Conservation (phyloP, 345 rosid species). For the Eutrema yunnanense region DNA sequence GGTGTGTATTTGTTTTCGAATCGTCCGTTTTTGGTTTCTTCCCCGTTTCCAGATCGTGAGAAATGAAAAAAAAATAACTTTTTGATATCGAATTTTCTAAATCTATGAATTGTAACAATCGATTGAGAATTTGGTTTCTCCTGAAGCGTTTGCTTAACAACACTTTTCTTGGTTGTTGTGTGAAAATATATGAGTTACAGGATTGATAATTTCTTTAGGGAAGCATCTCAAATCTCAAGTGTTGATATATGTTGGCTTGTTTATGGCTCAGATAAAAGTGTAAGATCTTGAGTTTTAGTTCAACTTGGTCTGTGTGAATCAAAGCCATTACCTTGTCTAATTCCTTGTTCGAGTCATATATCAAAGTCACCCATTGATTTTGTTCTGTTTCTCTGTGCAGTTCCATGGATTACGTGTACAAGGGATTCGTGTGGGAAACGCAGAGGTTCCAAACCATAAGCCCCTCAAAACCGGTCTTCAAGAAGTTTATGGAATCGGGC, state of each 20-base stretch:
- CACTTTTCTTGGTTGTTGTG: background rate
- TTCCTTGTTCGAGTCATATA: background rate
- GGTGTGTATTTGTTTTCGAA: background rate
- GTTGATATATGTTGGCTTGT: background rate
- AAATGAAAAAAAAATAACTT: background rate
- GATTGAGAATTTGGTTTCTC: background rate
- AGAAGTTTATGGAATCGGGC: slow-evolving; percentile 68
- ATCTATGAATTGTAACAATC: background rate
- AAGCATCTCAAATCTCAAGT: background rate
- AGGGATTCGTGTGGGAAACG: slow-evolving; percentile 62
- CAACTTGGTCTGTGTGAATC: background rate
- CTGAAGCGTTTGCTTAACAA: background rate
- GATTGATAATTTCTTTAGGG: background rate
- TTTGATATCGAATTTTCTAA: background rate
- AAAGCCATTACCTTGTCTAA: background rate
- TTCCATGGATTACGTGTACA: slow-evolving; percentile 39
- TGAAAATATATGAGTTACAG: background rate
- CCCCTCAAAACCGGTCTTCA: slow-evolving; percentile 55
- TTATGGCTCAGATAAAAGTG: background rate
- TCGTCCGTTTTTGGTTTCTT: background rate
- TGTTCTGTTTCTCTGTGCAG: slow-evolving; percentile 26
- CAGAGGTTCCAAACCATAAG: slow-evolving; percentile 59
- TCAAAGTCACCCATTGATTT: background rate
- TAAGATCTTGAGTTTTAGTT: background rate
- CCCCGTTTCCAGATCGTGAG: background rate